phyloP scores from a whole-genome alignment of 192 early-diverging fungal genomes.

The Diversispora epigaea region DNA sequence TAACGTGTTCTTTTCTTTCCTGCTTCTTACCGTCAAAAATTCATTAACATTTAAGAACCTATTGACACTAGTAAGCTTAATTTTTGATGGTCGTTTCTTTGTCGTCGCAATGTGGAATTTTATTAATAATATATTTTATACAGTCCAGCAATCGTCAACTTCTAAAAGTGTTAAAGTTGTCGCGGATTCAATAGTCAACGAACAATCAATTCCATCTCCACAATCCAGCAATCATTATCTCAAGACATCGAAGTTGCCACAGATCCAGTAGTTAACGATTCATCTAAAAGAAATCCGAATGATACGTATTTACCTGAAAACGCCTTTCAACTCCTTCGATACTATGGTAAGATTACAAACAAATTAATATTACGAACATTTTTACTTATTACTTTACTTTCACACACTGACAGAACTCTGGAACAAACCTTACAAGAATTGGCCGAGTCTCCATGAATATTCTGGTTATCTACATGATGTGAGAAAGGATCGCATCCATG shows the following conservation, averaged over 20 bases:
- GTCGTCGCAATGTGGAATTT: neutral
- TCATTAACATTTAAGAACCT: too few species aligned
- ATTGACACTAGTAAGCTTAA: neutral
- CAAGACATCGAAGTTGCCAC: too few species aligned
- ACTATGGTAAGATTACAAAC: conserved; percentile 15
- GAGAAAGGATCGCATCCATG: neutral
- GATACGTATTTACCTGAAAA: conserved; percentile 1
- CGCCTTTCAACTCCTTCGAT: conserved; percentile 6
- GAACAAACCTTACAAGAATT: conserved; percentile 11
- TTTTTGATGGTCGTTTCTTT: neutral
- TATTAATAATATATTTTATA: neutral
- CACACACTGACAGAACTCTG: conserved; percentile 9
- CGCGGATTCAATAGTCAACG: too few species aligned
- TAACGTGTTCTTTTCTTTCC: too few species aligned
- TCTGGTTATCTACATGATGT: conserved; percentile 11
- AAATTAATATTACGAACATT: conserved; percentile 4
- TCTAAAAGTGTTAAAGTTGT: too few species aligned
- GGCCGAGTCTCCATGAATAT: conserved; percentile 9
- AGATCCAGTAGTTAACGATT: neutral
- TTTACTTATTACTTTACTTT: conserved; percentile 20
- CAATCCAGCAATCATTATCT: too few species aligned
- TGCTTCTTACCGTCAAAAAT: too few species aligned
- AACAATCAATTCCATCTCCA: too few species aligned
- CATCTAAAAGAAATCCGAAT: neutral
- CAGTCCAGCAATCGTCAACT: neutral